phyloP scores from a whole-genome alignment of 306 rosid genomes.

The Carpinus fangiana region DNA sequence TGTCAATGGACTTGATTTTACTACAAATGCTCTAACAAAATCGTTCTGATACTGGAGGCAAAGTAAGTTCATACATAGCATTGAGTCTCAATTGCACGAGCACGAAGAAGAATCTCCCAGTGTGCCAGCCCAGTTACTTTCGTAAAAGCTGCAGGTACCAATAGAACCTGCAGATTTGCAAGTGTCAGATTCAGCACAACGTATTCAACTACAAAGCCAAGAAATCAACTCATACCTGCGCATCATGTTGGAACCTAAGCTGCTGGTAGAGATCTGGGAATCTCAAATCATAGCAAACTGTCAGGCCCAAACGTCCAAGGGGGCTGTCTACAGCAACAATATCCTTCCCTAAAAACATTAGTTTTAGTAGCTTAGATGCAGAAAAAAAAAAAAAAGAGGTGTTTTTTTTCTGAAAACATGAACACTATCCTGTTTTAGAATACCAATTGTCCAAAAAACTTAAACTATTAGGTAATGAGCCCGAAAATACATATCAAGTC shows the following conservation, averaged over 20 bases:
- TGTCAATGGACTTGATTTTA: conserved; percentile 3
- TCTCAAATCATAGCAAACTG: conserved; percentile 95
- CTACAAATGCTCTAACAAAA: not conserved
- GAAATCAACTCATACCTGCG: conserved; percentile 51
- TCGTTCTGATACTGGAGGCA: not conserved
- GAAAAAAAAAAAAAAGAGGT: not conserved
- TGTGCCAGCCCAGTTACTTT: conserved; percentile 88
- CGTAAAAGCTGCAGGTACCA: conserved; percentile 94
- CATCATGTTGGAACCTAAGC: conserved; percentile 77
- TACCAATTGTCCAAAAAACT: not conserved
- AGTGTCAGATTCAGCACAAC: conserved; percentile 28
- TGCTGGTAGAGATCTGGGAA: conserved; percentile 84
- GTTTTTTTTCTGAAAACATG: not conserved
- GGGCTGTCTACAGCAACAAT: conserved; percentile 85
- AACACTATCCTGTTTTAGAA: not conserved
- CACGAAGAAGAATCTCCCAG: conserved; percentile 95
- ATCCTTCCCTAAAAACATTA: conserved; percentile 63
- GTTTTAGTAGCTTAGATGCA: conserved; percentile 24
- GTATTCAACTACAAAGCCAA: conserved; percentile 21
- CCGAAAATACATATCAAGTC: not conserved
- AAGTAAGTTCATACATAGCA: conserved; percentile 64
- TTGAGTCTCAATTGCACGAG: conserved; percentile 96
- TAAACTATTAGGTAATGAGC: not conserved
- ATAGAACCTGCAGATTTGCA: conserved; percentile 54
- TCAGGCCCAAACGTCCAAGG: conserved; percentile 82